Evolutionary conservation across 1,139 yeast species (phyloP).

Genomic region (Pichiaceae sp.): DNA sequence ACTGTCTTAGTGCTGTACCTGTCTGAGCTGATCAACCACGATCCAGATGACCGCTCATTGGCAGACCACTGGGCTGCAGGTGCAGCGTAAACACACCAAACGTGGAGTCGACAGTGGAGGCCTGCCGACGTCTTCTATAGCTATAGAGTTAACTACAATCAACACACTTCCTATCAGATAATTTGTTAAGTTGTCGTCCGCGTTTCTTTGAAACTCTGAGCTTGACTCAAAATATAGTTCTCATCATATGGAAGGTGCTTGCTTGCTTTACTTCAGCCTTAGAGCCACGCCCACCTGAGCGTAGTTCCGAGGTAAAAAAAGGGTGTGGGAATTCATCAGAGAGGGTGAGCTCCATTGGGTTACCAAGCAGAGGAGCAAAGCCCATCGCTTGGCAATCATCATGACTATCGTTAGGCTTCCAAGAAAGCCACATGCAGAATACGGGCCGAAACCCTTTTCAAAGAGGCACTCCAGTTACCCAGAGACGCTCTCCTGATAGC

Average conservation of each 20-base stretch:
- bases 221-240: constrained; percentile 17
- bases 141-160: background rate
- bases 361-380: constrained; percentile 7
- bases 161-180: background rate
- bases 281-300: background rate
- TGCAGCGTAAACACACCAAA: too few species aligned
- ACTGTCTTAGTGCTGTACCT: constrained; percentile 73
- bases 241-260: constrained; percentile 8
- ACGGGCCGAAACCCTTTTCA: constrained; percentile 1
- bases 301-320: constrained; percentile 5
- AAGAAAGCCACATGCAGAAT: constrained; percentile 14
- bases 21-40: constrained; percentile 45
- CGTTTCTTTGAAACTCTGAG: constrained; percentile 19
- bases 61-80: constrained; percentile 22
- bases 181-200: constrained; percentile 12
- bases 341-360: constrained; percentile 21
- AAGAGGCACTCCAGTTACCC: background rate
- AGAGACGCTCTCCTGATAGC: constrained; percentile 1
- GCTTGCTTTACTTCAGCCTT: too few species aligned
- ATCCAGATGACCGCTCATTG: constrained; percentile 24
- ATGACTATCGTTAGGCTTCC: constrained; percentile 12
- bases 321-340: constrained; percentile 5
- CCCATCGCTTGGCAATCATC: constrained; percentile 12
- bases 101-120: background rate
- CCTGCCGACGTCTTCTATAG: background rate